A percentile compares a stretch with the other conserved stretches of the same genome.
Evolutionary conservation across 345 rosid genomes (phyloP).

Genomic region (Eucalyptus regnans): DNA sequence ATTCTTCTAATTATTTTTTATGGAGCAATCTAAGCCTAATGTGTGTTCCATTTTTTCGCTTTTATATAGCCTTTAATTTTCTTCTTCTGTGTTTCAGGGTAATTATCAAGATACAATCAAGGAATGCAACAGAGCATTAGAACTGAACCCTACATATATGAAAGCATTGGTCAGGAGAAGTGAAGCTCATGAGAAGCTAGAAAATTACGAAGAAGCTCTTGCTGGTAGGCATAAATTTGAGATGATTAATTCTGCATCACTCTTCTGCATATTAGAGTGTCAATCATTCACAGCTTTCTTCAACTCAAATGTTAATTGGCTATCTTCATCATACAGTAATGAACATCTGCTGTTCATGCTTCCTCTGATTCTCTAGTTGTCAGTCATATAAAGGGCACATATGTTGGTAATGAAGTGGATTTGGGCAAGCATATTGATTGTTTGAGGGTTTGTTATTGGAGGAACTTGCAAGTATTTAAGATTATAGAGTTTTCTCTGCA

Average conservation of each 20-base stretch:
- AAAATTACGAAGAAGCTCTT: constrained; percentile 81
- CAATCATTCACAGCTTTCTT: neutral
- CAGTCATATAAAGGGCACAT: neutral
- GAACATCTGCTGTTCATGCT: neutral
- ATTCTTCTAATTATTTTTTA: neutral
- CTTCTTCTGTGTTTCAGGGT: constrained; percentile 17
- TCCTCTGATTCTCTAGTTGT: neutral
- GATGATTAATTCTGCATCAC: neutral
- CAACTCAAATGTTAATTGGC: neutral
- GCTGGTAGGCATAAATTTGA: constrained; percentile 23
- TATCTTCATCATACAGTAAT: neutral
- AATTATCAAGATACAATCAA: constrained; percentile 65
- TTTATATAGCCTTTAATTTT: neutral
- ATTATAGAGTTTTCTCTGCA: neutral
- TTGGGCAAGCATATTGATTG: neutral
- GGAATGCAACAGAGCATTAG: constrained; percentile 83
- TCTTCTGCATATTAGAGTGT: neutral
- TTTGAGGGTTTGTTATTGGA: neutral
- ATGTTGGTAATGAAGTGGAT: neutral
- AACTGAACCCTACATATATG: constrained; percentile 60
- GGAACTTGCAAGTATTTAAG: neutral
- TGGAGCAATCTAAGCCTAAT: neutral
- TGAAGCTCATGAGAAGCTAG: constrained; percentile 89
- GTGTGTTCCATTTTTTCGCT: neutral
- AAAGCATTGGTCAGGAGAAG: constrained; percentile 75